Evolutionary conservation across 768 basidiomycete species (phyloP).

Genomic region (Auriscalpium microsporum): DNA sequence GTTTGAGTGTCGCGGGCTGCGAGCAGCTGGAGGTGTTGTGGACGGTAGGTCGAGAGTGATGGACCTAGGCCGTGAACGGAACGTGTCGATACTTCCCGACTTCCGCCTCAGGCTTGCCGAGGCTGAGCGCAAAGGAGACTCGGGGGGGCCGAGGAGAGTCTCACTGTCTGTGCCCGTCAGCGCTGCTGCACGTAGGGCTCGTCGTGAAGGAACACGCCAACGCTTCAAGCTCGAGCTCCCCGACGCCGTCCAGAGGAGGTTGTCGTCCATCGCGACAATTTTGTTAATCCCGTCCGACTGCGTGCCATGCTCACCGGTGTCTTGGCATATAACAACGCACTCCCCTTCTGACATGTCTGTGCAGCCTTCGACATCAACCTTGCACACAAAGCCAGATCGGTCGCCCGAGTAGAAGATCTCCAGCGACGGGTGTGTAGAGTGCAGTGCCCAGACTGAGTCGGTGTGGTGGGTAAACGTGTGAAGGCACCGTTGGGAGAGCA

Average conservation of each 20-base stretch:
- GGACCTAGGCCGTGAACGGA: conserved; percentile 5
- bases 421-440: conserved; percentile 79
- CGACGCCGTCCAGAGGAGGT: conserved; percentile 83
- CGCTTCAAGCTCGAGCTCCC: conserved; percentile 73
- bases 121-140: conserved; percentile 1
- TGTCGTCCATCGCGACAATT: conserved; percentile 76
- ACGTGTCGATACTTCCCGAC: conserved; percentile 10
- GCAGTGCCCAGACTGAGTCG: conserved; percentile 90
- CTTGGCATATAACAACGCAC: conserved; percentile 77
- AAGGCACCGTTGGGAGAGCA: conserved; percentile 78
- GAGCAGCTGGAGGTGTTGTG: conserved; percentile 12
- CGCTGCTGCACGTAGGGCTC: conserved; percentile 25
- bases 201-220: conserved; percentile 63
- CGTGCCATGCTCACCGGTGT: conserved; percentile 33
- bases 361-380: conserved; percentile 83
- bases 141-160: conserved; percentile 1
- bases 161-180: conserved; percentile 11
- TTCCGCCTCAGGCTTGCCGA: conserved; percentile 1
- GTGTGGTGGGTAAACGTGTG: conserved; percentile 96
- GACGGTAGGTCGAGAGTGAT: conserved; percentile 10
- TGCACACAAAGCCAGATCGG: conserved; percentile 79
- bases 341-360: conserved; percentile 81
- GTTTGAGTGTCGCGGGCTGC: conserved; percentile 17
- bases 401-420: conserved; percentile 94
- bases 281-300: conserved; percentile 68